phyloP scores from a whole-genome alignment of 306 rosid genomes.

The Arachis hypogaea region DNA sequence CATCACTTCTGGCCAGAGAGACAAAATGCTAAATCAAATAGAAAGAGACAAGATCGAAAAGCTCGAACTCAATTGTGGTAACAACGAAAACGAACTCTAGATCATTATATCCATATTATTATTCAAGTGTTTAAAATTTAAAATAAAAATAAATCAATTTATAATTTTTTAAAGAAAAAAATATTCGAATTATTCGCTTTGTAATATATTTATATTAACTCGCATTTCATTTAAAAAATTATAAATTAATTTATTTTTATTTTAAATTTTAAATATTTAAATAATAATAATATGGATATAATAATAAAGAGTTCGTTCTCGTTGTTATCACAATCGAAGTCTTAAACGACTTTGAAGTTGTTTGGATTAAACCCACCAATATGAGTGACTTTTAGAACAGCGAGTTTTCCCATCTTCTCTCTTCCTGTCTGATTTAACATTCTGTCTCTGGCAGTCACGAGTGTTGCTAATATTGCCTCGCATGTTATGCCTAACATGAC shows the following conservation, averaged over 20 bases:
- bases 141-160: too few species aligned
- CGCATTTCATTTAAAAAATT: too few species aligned
- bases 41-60: conserved; percentile 21
- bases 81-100: too few species aligned
- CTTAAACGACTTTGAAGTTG: conserved; percentile 23
- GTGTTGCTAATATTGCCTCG: conserved; percentile 62
- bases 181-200: too few species aligned
- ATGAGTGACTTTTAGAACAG: conserved; percentile 52
- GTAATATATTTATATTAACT: too few species aligned
- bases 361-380: conserved; percentile 28
- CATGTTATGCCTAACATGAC: conserved; percentile 59
- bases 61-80: conserved; percentile 16
- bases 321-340: conserved; percentile 3
- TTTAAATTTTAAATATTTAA: too few species aligned
- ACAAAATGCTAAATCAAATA: conserved; percentile 29
- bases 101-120: too few species aligned
- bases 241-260: too few species aligned
- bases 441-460: conserved; percentile 59
- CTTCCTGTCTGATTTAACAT: conserved; percentile 22
- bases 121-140: too few species aligned
- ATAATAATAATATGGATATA: too few species aligned
- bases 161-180: too few species aligned
- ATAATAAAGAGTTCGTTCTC: too few species aligned
- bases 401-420: conserved; percentile 41
- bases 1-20: conserved; percentile 65